Evolutionary conservation across 2,329 filamentous ascomycete genomes (phyloP).

Genomic region (Colletotrichum coccodes): DNA sequence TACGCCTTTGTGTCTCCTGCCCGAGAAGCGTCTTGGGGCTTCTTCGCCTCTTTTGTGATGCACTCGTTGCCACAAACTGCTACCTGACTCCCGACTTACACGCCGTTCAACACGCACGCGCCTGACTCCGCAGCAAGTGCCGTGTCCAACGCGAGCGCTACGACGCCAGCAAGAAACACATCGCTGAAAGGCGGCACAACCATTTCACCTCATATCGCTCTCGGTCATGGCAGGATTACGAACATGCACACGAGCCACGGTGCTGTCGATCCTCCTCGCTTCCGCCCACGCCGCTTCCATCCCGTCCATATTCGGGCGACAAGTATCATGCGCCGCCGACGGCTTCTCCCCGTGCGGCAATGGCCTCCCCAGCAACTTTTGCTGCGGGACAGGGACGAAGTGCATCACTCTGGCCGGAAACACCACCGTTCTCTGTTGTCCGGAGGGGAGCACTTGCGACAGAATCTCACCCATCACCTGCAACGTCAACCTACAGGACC

Average conservation of each 20-base stretch:
- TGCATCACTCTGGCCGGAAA: slow-evolving; percentile 72
- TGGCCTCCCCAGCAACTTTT: slow-evolving; percentile 72
- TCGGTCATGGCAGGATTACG: slow-evolving; percentile 40
- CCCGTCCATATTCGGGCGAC: slow-evolving; percentile 52
- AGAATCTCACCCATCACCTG: slow-evolving; percentile 73
- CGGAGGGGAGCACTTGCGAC: slow-evolving; percentile 64
- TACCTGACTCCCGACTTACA: slow-evolving; percentile 22
- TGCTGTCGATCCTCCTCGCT: slow-evolving; percentile 49
- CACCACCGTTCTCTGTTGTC: slow-evolving; percentile 79
- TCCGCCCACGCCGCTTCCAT: slow-evolving; percentile 51
- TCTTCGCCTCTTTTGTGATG: neutral
- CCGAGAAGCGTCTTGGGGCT: neutral
- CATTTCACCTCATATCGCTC: neutral
- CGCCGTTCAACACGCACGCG: neutral
- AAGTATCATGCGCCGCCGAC: slow-evolving; percentile 61
- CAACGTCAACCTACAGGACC: slow-evolving; percentile 70
- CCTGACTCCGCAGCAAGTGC: slow-evolving; percentile 15
- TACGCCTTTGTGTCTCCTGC: slow-evolving; percentile 24
- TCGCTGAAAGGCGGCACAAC: slow-evolving; percentile 1
- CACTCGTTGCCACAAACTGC: slow-evolving; percentile 7
- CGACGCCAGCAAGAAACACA: neutral
- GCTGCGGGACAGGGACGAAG: slow-evolving; percentile 64
- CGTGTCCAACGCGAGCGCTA: slow-evolving; percentile 4
- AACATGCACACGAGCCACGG: slow-evolving; percentile 46
- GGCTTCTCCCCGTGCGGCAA: slow-evolving; percentile 62